Evolutionary conservation across 352 stramenopile species (phyloP).

Genomic region (Sclerospora graminicola): DNA sequence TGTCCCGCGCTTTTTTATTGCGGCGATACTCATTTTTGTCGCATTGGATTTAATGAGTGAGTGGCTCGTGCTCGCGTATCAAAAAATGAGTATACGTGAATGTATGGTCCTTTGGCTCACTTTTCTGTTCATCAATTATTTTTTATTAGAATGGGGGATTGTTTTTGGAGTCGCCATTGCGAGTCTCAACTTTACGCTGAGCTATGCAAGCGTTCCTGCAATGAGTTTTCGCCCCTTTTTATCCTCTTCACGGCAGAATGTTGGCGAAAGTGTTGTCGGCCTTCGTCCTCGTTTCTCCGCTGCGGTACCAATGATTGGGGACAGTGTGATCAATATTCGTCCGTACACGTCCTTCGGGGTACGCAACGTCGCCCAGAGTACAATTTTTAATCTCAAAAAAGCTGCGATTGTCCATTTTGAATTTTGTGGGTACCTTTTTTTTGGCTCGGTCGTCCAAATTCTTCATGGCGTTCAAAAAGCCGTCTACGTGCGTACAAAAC

Average conservation of each 20-base stretch:
- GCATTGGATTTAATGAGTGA: slow-evolving; percentile 95
- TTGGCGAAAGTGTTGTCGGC: slow-evolving; percentile 39
- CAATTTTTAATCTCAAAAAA: slow-evolving; percentile 46
- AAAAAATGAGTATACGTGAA: slow-evolving; percentile 80
- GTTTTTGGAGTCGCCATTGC: slow-evolving; percentile 85
- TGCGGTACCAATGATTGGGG: slow-evolving; percentile 30
- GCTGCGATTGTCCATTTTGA: slow-evolving; percentile 73
- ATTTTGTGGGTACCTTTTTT: slow-evolving; percentile 81
- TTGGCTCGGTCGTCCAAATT: slow-evolving; percentile 76
- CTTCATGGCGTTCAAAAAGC: slow-evolving; percentile 71
- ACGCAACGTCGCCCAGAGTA: slow-evolving; percentile 56
- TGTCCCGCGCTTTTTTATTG: slow-evolving; percentile 97
- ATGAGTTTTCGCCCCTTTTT: slow-evolving; percentile 32
- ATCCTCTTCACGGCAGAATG: slow-evolving; percentile 25
- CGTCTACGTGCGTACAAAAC: slow-evolving; percentile 38
- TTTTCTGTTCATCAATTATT: slow-evolving; percentile 90
- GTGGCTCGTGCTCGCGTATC: slow-evolving; percentile 89
- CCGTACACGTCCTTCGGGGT: slow-evolving; percentile 21
- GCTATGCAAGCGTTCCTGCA: slow-evolving; percentile 57
- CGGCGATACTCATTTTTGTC: slow-evolving; percentile 94
- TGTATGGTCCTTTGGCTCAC: slow-evolving; percentile 90
- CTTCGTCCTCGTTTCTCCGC: slow-evolving; percentile 47
- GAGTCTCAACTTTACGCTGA: slow-evolving; percentile 77
- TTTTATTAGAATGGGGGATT: slow-evolving; percentile 93
- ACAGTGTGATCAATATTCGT: slow-evolving; percentile 10